Base-by-base conservation (phyloP, 2,329 filamentous ascomycete genomes). In the Monosporascus ibericus region DNA sequence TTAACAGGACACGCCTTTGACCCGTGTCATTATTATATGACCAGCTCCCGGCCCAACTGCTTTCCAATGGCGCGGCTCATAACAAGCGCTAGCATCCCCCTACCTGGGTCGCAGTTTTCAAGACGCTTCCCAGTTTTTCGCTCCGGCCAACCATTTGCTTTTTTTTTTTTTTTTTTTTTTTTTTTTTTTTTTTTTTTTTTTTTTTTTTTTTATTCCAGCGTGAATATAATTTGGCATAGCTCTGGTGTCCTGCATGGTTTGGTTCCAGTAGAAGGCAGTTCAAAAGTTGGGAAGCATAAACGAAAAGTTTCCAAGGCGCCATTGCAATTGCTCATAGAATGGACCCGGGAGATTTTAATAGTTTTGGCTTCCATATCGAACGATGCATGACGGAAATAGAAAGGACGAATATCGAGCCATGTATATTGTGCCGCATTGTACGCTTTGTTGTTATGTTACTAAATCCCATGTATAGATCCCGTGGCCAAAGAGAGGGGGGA, bases 141-240 rank as follows among this genome's bases (percentile, higher is more conserved):
- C 52, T 56, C 52, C 55, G 49, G 57, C 52, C 42, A 48, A 57
- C 11, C 24, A n/a, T 9, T 15, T 40, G n/a, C 30, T 27, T 24
- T 17, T 20, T n/a, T 22, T 1, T 24, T 27, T 47, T 47, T 37
- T 9, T 0, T 37, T 27, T 18, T 47, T 47, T 34, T 27, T 18
- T 47, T 47, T 34, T 24, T 27, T 47, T 47, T 37, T 9, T 0
- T 37, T 27, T 24, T 17, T 20, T n/a, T 22, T 1, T 24, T 27
- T 47, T 47, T 37, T 9, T 0, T 37, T 27, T 18, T 47, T 47
- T 34, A 4, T 34, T 14, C 9, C 5, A 34, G 30, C 30, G 30
- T 34, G 30, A 34, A 34, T 34, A 14, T 34, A 34, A 34, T 34
- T 11, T 14, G 30, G 30, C 30, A 34, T 34, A 34, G 30, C 39